These are phyloP conservation scores for Penicillium silybi DNA, from an alignment of 495 filamentous ascomycete genomes.

Conservation along the genomic window DNA sequence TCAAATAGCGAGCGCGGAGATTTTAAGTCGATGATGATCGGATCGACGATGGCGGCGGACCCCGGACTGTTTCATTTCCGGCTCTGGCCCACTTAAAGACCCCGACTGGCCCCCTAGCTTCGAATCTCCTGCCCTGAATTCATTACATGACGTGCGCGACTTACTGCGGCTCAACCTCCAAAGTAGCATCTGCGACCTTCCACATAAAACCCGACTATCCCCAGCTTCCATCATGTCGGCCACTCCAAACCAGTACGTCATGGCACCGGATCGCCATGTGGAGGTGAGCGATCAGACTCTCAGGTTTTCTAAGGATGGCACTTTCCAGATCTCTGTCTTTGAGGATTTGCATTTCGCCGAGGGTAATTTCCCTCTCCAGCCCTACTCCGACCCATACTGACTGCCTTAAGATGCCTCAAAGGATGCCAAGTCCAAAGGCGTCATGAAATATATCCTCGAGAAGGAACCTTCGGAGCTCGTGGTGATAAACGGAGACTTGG, in stretches of 20 bases:
- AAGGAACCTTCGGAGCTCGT: slow-evolving; percentile 55
- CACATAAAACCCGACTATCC: neutral
- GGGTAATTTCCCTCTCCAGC: neutral
- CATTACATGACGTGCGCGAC: slow-evolving; percentile 2
- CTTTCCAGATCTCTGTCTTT: slow-evolving; percentile 55
- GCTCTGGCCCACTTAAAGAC: neutral
- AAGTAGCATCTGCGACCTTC: neutral
- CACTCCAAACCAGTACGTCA: neutral
- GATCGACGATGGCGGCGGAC: neutral
- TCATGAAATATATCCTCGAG: slow-evolving; percentile 60
- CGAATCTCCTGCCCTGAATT: neutral
- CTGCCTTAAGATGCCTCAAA: slow-evolving; percentile 5
- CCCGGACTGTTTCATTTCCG: slow-evolving; percentile 1
- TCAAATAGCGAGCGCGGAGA: neutral
- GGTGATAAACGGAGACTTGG: slow-evolving; percentile 70
- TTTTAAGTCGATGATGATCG: neutral
- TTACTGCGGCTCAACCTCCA: neutral
- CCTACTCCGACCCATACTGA: neutral
- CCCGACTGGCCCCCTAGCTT: neutral
- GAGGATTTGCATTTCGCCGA: slow-evolving; percentile 52
- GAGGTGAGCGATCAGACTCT: neutral
- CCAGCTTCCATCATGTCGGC: neutral
- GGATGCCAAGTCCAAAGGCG: slow-evolving; percentile 54
- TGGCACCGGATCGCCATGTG: neutral
- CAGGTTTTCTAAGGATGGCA: slow-evolving; percentile 27